These are phyloP conservation scores for Batkoa obscura DNA, from an alignment of 371 early-diverging fungal genomes.

Conservation along the genomic window DNA sequence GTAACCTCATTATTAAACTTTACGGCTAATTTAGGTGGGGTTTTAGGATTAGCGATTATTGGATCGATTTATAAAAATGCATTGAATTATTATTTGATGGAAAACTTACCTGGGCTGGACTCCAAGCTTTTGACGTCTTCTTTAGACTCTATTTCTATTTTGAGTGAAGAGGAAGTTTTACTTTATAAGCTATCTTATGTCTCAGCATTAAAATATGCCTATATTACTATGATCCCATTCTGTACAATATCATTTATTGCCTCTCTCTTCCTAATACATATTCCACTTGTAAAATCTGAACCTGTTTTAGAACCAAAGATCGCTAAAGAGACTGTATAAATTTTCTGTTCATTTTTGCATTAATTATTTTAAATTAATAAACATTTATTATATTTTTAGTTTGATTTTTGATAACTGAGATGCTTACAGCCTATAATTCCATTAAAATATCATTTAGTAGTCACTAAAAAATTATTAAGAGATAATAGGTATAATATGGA, in stretches of 20 bases:
- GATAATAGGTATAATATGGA: too few relatives aligned
- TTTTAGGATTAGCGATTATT: slow-evolving; percentile 31
- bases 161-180: background rate
- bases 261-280: background rate
- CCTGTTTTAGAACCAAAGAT: too few relatives aligned
- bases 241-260: background rate
- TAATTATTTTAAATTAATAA: too few relatives aligned
- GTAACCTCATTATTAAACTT: slow-evolving; percentile 39
- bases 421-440: too few relatives aligned
- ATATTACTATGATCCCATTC: background rate
- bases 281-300: background rate
- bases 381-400: too few relatives aligned
- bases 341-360: too few relatives aligned
- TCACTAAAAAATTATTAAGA: too few relatives aligned
- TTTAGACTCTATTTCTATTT: background rate
- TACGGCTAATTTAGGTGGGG: slow-evolving; percentile 33
- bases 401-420: too few relatives aligned
- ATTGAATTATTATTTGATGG: background rate
- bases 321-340: too few relatives aligned
- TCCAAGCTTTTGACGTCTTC: background rate
- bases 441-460: too few relatives aligned
- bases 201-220: background rate
- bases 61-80: slow-evolving; percentile 4
- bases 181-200: background rate
- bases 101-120: background rate